Evolutionary conservation across 805 yeast genomes (phyloP).

Genomic region (Torulaspora indica): DNA sequence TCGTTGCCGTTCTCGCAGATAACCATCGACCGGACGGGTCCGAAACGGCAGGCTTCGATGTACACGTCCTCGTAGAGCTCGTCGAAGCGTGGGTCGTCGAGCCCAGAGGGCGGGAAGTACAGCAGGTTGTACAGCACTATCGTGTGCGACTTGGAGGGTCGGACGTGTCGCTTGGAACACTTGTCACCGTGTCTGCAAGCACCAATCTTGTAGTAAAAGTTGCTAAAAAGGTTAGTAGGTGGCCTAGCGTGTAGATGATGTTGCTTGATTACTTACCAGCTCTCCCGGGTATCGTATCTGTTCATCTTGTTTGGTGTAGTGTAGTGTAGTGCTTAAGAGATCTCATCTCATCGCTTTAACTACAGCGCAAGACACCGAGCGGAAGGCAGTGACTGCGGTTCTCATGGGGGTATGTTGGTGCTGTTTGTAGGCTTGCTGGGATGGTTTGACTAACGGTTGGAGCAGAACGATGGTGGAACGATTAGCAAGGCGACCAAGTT

Average conservation of each 20-base stretch:
- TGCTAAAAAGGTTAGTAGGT: constrained; percentile 33
- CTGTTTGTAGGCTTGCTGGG: not conserved
- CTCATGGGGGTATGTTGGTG: constrained; percentile 14
- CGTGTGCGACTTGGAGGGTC: constrained; percentile 62
- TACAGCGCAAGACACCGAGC: not conserved
- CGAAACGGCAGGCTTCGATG: constrained; percentile 49
- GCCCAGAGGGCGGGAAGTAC: constrained; percentile 62
- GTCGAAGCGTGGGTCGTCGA: constrained; percentile 47
- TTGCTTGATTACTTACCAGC: constrained; percentile 15
- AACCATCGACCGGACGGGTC: constrained; percentile 54
- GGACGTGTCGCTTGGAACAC: constrained; percentile 68
- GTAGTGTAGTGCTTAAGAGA: not conserved
- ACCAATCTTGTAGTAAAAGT: constrained; percentile 77
- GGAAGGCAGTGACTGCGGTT: not conserved
- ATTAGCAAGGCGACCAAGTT: constrained; percentile 54
- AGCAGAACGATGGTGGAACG: constrained; percentile 67
- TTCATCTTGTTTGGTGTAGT: constrained; percentile 3
- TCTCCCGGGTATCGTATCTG: constrained; percentile 15
- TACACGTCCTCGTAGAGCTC: constrained; percentile 69
- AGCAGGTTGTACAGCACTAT: constrained; percentile 47
- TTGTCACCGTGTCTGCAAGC: constrained; percentile 91
- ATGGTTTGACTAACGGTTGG: constrained; percentile 5
- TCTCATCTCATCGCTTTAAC: constrained; percentile 4
- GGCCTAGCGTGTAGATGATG: not conserved
- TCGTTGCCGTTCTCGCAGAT: constrained; percentile 81